Base-by-base conservation (phyloP, 2,329 filamentous ascomycete species). In the Epichloe hybrida region DNA sequence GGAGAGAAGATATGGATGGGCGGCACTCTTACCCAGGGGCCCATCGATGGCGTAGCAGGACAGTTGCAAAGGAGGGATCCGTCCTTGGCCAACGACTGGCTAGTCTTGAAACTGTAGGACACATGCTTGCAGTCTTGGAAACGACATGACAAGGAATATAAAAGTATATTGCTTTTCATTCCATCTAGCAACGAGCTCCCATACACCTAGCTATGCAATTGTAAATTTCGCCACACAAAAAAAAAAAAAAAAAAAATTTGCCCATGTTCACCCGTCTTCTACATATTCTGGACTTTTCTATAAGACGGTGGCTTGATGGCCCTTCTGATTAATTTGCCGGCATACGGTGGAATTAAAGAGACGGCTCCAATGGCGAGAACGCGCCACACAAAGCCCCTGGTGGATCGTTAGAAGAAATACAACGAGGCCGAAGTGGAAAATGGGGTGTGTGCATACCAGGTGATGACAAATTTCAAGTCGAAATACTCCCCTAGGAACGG, bases 281-380 rank as follows among this genome's bases (percentile, higher is more conserved):
- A 84, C 53, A 81, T 78, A 43, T 77, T 83, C 68, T 85, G 84
- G 46, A 98, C 90, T 72, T 98, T 98, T 61, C 93, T 78, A 71
- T 96, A 97, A 62, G 86, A 95, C 20, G 90, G 90, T 55, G 93
- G 93, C 69, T 86, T 90, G 74, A 95, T 83, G 54, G 82, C 88
- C 62, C 88, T 77, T 60, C 86, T 77, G 57, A 96, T 85, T 54
- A 94, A 67, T 72, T 97, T 97, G 20, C 79, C 88, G 48, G 81
- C 84, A 70, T 91, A 96, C 2, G 91, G 87, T 17, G 93, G 93
- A 46, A 95, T 77, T 51, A 97, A 69, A 41, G 86, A 87, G 43
- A 95, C 81, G 7, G 86, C 83, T 40, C 77, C 78, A 50, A 97
- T 89, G 37, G 86, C 88, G 6, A 77, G 71, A 36, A 95, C 85